Evolutionary conservation across 208 protist genomes (phyloP).

Genomic region (Acanthamoeba lenticulata): DNA sequence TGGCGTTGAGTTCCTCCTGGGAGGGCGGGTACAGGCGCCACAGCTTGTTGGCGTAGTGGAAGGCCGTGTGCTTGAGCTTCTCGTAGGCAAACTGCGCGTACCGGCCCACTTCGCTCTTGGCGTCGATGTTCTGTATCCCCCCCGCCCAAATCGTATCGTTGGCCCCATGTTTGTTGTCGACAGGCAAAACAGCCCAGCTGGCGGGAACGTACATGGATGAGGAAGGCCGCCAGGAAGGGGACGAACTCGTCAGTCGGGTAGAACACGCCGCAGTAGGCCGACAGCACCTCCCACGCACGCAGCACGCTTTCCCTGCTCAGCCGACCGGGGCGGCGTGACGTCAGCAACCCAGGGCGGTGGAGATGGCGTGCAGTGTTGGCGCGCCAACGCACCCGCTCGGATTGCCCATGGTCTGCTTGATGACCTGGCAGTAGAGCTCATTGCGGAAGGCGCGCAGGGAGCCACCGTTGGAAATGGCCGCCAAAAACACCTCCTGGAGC

Average conservation of each 20-base stretch:
- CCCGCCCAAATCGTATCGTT: neutral
- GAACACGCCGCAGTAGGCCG: slow-evolving; percentile 13
- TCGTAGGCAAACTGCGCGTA: neutral
- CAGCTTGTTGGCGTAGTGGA: neutral
- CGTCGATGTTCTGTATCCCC: neutral
- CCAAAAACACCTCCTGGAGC: neutral
- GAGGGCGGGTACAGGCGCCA: neutral
- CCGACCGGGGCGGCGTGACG: neutral
- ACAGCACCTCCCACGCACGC: neutral
- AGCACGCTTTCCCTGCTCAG: neutral
- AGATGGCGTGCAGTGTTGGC: neutral
- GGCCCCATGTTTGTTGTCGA: no score
- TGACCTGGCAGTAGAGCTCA: slow-evolving; percentile 31
- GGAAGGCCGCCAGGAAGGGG: neutral
- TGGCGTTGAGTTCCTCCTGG: neutral
- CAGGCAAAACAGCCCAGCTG: neutral
- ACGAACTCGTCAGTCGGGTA: neutral
- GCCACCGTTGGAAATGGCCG: neutral
- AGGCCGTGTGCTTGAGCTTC: neutral
- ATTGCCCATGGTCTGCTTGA: slow-evolving; percentile 22
- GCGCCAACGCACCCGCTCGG: neutral
- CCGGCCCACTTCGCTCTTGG: neutral
- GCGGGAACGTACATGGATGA: neutral
- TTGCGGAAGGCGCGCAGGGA: neutral
- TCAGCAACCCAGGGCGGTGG: neutral